A percentile compares a stretch with the other conserved stretches of the same genome.
These are phyloP conservation scores for Pythium phragmiticola DNA, from an alignment of 352 stramenopile species.

Conservation along the genomic window DNA sequence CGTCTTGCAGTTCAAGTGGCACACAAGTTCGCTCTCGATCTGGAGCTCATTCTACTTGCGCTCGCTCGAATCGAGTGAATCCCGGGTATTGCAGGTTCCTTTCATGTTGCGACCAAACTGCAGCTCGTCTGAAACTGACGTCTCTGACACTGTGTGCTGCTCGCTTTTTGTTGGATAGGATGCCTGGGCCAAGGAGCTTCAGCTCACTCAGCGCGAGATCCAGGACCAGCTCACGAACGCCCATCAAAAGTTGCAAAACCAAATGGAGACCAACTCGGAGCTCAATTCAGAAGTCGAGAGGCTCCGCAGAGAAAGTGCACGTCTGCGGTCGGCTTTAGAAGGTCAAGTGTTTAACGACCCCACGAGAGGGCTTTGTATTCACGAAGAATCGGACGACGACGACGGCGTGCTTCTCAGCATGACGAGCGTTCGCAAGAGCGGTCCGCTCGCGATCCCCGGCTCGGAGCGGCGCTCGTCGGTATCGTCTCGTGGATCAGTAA, in stretches of 20 bases:
- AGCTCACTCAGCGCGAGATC: constrained; percentile 75
- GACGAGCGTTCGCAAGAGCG: constrained; percentile 34
- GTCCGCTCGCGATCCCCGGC: constrained; percentile 12
- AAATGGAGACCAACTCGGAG: constrained; percentile 75
- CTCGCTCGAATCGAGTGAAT: constrained; percentile 79
- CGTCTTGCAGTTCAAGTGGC: constrained; percentile 86
- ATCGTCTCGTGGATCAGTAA: constrained; percentile 8
- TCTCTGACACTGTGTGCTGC: constrained; percentile 2
- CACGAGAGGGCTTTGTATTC: constrained; percentile 58
- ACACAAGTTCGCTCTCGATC: constrained; percentile 77
- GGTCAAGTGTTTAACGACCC: constrained; percentile 77
- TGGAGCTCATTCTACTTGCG: constrained; percentile 86
- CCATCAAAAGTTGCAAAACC: constrained; percentile 64
- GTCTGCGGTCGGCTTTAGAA: constrained; percentile 55
- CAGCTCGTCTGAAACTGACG: constrained; percentile 9
- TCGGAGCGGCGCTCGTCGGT: constrained; percentile 10
- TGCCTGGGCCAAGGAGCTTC: constrained; percentile 79
- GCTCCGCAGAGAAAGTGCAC: constrained; percentile 62
- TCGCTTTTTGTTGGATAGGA: constrained; percentile 36
- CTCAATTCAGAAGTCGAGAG: constrained; percentile 64
- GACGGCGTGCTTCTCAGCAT: constrained; percentile 77
- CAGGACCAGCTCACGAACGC: constrained; percentile 64
- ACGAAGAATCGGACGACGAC: constrained; percentile 75
- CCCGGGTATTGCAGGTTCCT: constrained; percentile 68
- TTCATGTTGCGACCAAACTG: constrained; percentile 19